A percentile compares a stretch with the other conserved stretches of the same genome.
Evolutionary conservation across 2,329 filamentous ascomycete species (phyloP).

Genomic region (Penicillium sp.): DNA sequence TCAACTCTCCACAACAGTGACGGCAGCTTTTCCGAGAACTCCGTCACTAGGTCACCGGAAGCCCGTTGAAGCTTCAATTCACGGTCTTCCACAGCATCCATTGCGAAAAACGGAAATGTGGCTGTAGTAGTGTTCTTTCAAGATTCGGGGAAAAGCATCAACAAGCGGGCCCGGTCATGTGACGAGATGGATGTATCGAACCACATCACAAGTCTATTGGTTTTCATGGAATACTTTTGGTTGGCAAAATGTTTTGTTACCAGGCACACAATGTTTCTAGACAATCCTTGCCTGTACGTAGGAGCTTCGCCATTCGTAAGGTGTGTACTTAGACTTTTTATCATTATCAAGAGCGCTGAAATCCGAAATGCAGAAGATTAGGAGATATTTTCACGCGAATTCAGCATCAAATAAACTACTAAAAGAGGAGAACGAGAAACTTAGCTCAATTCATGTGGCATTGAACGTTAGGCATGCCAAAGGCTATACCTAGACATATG

Average conservation of each 20-base stretch:
- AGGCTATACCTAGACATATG: neutral
- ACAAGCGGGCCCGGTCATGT: constrained; percentile 25
- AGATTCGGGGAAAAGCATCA: constrained; percentile 22
- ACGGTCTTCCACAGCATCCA: constrained; percentile 47
- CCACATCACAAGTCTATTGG: neutral
- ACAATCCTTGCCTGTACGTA: too few species aligned
- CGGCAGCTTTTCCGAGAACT: constrained; percentile 44
- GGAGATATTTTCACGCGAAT: too few species aligned
- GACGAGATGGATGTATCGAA: constrained; percentile 5
- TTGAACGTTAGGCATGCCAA: neutral
- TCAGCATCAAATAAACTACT: too few species aligned
- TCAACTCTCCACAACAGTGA: constrained; percentile 41
- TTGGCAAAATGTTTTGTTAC: too few species aligned
- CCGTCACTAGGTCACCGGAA: constrained; percentile 45
- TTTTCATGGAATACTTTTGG: too few species aligned
- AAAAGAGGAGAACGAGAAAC: neutral
- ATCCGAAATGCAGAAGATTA: too few species aligned
- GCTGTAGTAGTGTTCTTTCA: constrained; percentile 5
- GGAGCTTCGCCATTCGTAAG: too few species aligned
- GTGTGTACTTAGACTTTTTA: too few species aligned
- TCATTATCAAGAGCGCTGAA: too few species aligned
- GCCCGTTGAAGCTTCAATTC: constrained; percentile 50
- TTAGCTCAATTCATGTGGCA: neutral
- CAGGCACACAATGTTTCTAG: too few species aligned
- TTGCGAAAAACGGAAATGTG: constrained; percentile 20